Evolutionary conservation across 139 green algal genomes (phyloP), one percentile per base, ranked within the genome.

Genomic region (Chlorella ohadii): DNA sequence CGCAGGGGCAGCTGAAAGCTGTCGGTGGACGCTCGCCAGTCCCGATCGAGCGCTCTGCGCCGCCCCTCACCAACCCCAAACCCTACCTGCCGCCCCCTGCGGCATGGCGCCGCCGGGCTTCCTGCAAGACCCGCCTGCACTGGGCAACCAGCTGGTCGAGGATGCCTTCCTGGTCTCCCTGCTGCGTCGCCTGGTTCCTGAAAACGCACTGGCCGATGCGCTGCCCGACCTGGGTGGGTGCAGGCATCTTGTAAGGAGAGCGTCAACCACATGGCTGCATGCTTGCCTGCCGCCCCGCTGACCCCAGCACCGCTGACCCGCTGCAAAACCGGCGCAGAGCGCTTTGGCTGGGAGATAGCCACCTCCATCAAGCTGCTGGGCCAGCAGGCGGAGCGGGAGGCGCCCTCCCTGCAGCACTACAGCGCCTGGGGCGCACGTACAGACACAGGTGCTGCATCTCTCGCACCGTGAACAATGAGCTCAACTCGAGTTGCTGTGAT

Each of bases 311-410:
- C n/a, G n/a, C n/a, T n/a, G n/a, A n/a, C n/a, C n/a, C n/a, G n/a
- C n/a, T n/a, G n/a, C n/a, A n/a, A n/a, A n/a, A n/a, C 11, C 28
- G 6, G 4, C 63, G 47, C 70, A 85, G 81, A 85, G 27, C 39
- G 68, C 6, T 85, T 85, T 72, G 81, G 81, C 2, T 85, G 81
- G 81, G 55, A 80, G 15, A 72, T 74, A 13, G 72, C 41, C 38
- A 76, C 72, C 11, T 33, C 59, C 22, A 66, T 86, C 72, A 86
- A 86, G 59, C 23, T 51, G 59, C n/a, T 75, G 27, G 81, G 81
- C 19, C 39, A 39, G 55, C 67, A 64, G 38, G 81, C 81, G 5
- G 81, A 86, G 81, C 34, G 41, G 15, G 27, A 85, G 70, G 56
- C 81, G 27, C 81, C 81, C 27, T 25, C 15, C 25, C 38, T 85